Evolutionary conservation across 2,329 filamentous ascomycete species (phyloP), one percentile per base, ranked within the genome.

Genomic region (Eutypella sp.): DNA sequence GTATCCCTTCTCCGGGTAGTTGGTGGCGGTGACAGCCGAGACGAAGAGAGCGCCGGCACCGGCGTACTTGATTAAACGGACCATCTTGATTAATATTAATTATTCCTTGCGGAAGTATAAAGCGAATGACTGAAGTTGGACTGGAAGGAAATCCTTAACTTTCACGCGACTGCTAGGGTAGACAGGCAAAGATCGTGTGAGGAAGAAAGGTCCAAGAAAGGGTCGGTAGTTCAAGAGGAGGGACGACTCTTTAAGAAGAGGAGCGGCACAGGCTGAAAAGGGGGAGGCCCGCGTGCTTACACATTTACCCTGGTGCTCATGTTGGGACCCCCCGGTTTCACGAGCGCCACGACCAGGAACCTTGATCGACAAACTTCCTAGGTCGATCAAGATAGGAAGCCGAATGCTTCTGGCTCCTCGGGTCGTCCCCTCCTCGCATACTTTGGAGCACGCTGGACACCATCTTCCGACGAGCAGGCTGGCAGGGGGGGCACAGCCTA

Each of bases 101-200:
- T 50, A 40, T 48, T 50, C 47, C 47, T 47, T 39, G 20, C 2
- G 19, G 36, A 11, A 39, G 15, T 23, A 11, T 34, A 50, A 53
- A 58, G 56, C 57, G 60, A 63, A 58, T 60, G 59, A 63, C 60
- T 62, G 51, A 52, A 57, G 57, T 60, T 60, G 44, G 53, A 55
- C 47, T 22, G 48, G 51, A 47, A 44, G 7, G 36, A 39, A 19
- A 39, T n/a, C 34, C 44, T 40, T n/a, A n/a, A n/a, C n/a, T n/a
- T n/a, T 40, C 41, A 38, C 39, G 37, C 45, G 36, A 40, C 15
- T 41, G 43, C 45, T 46, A 45, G 47, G 31, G 44, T 23, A 48
- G 47, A 33, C 41, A 37, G 41, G 41, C 34, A 42, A 47, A 45
- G 48, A 47, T 42, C 42, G 41, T 48, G 49, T 49, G 46, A 45